Evolutionary conservation across 2,329 filamentous ascomycete genomes (phyloP).

Genomic region (Colletotrichum shisoi): DNA sequence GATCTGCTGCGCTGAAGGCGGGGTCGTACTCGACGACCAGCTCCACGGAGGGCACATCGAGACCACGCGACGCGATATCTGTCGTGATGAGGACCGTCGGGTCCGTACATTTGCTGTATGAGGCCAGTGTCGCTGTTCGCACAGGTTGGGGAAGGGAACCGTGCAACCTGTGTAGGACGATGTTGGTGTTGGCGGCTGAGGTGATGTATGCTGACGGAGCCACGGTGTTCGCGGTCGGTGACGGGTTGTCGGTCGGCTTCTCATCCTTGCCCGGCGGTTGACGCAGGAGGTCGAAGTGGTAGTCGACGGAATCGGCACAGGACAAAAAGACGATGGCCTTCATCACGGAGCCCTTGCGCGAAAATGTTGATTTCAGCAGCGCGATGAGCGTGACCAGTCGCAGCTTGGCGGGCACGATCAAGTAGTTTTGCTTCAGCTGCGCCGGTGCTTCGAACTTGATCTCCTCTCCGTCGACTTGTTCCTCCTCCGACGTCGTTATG

Average conservation of each 20-base stretch:
- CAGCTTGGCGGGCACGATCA: conserved; percentile 86
- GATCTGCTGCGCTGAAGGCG: conserved; percentile 90
- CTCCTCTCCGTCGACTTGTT: conserved; percentile 57
- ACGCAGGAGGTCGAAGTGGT: conserved; percentile 86
- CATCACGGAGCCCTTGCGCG: conserved; percentile 88
- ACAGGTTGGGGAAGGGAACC: conserved; percentile 88
- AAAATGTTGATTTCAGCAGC: conserved; percentile 85
- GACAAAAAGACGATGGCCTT: conserved; percentile 97
- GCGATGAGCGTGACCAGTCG: conserved; percentile 87
- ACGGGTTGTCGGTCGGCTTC: conserved; percentile 36
- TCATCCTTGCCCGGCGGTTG: conserved; percentile 44
- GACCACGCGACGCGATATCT: conserved; percentile 92
- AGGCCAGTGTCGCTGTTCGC: conserved; percentile 82
- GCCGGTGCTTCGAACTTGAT: conserved; percentile 82
- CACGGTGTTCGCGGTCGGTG: conserved; percentile 65
- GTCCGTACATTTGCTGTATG: conserved; percentile 76
- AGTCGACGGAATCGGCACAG: conserved; percentile 95
- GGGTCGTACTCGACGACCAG: conserved; percentile 96
- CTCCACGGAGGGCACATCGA: conserved; percentile 94
- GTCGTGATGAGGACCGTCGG: conserved; percentile 90
- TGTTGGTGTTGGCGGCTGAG: conserved; percentile 72
- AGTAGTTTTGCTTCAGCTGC: conserved; percentile 91
- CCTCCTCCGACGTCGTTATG: conserved; percentile 72
- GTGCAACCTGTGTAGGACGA: conserved; percentile 87
- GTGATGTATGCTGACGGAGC: conserved; percentile 75